Base-by-base conservation (phyloP, 805 yeast genomes). In the Zygosaccharomyces rouxii region DNA sequence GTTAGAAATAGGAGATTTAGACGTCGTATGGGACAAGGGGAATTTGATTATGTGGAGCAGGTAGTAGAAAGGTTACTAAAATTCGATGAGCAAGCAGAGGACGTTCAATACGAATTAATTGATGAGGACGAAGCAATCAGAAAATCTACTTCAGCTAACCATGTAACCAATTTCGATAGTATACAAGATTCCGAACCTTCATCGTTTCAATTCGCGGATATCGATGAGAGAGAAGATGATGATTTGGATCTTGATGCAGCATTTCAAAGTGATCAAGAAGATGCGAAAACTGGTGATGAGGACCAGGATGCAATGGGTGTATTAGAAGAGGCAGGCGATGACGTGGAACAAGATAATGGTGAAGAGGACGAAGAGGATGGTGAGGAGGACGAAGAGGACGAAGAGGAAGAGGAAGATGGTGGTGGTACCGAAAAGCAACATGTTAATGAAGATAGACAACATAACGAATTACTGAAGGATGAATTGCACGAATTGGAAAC, bases 41-140 rank as follows among this genome's bases (percentile, higher is more conserved):
- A 86, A 21, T 80, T 89, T 60, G 86, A 88, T 49, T 82, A 81
- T 53, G 81, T 89, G 6, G 97, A 92, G 55, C 77, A 77, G 31
- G 80, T 79, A 47, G 96, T 92, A 4, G 86, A 86, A 49, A 88
- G 84, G 61, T 70, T 92, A 44, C 71, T 92, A 26, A 72, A 78
- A 52, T 68, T 81, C 40, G 99, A 92, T 63, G 86, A 79, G 33
- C 89, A 84, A 50, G 96, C 97, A 0, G 90, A 87, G 63, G 88
- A 83, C 39, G 78, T 84, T 22, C 77, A 77, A 31, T 89, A 83
- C 60, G 96, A 90, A 60, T 73, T 89, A 46, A 73, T 89, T 2
- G 89, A 83, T 47, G 76, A 76, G 39, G 74, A 71, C 51, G 70
- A 70, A 26, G 56, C 72, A 21, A 48, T 42, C 51, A 64, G 49